Conservation (phyloP, 2,329 filamentous ascomycete genomes). For the Cladorrhinum sp. region DNA sequence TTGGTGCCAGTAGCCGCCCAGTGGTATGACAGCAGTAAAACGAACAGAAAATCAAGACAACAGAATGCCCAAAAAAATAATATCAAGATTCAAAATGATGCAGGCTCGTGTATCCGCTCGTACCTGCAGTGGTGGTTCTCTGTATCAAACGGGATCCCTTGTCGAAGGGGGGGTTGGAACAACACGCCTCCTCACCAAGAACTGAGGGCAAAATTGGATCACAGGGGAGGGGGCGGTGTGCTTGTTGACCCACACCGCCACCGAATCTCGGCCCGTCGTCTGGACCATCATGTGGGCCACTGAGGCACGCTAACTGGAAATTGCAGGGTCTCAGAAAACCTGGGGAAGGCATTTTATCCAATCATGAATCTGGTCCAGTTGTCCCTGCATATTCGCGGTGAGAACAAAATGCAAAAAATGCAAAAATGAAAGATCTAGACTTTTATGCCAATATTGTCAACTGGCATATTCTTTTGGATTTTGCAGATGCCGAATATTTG, state of each 20-base stretch:
- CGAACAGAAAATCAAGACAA: not conserved
- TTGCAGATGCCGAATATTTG: too few species aligned
- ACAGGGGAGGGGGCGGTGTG: slow-evolving; percentile 8
- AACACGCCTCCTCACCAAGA: not conserved
- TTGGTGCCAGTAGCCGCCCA: not conserved
- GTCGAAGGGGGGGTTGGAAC: not conserved
- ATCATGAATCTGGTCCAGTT: not conserved
- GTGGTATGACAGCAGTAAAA: not conserved
- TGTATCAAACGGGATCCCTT: slow-evolving; percentile 5
- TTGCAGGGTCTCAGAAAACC: not conserved
- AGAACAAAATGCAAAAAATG: not conserved
- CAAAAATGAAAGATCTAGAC: not conserved
- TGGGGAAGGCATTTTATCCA: not conserved
- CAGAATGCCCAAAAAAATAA: too few species aligned
- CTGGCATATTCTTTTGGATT: too few species aligned
- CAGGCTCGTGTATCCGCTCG: not conserved
- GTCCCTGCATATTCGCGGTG: not conserved
- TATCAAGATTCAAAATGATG: not conserved
- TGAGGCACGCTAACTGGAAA: slow-evolving; percentile 11
- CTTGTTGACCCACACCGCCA: slow-evolving; percentile 6
- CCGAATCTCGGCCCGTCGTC: slow-evolving; percentile 8
- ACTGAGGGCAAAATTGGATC: not conserved
- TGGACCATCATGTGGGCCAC: slow-evolving; percentile 1
- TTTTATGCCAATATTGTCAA: too few species aligned
- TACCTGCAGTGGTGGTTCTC: not conserved